Evolutionary conservation across 2,329 filamentous ascomycete genomes (phyloP).

Genomic region (Camptophora hylomeconis): DNA sequence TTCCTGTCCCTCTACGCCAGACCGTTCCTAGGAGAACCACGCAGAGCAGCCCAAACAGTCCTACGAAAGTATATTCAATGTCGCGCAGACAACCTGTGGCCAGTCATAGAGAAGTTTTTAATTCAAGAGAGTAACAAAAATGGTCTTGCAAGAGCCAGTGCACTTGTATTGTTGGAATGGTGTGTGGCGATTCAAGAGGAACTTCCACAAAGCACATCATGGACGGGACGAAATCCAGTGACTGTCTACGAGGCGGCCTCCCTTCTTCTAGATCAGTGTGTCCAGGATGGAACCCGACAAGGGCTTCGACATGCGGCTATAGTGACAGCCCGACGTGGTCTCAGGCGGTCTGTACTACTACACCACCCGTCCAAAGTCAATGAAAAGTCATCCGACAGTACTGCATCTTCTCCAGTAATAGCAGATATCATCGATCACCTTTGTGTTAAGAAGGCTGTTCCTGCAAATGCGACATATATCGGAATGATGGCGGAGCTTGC

Average conservation of each 20-base stretch:
- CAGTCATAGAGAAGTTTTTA: too few relatives aligned
- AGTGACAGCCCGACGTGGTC: constrained; percentile 62
- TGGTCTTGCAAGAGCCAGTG: constrained; percentile 63
- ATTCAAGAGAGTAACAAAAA: constrained; percentile 62
- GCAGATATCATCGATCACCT: too few relatives aligned
- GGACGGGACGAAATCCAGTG: constrained; percentile 26
- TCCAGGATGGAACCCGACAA: constrained; percentile 50
- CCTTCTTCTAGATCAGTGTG: constrained; percentile 63
- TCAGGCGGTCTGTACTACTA: constrained; percentile 65
- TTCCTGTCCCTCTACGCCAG: constrained; percentile 79
- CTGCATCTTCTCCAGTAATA: constrained; percentile 50
- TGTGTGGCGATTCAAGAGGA: constrained; percentile 66
- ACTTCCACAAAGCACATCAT: constrained; percentile 42
- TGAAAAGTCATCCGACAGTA: constrained; percentile 45
- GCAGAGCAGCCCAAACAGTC: constrained; percentile 71
- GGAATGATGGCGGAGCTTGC: constrained; percentile 75
- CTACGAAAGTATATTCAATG: constrained; percentile 51
- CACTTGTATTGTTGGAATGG: constrained; percentile 88
- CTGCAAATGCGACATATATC: constrained; percentile 63
- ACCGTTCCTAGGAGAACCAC: constrained; percentile 75
- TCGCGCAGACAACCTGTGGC: constrained; percentile 25
- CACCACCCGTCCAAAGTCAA: too few relatives aligned
- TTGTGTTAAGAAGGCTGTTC: constrained; percentile 50
- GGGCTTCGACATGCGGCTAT: constrained; percentile 61
- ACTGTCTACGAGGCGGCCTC: constrained; percentile 51